These are phyloP conservation scores for Leptographium wingfieldii DNA, from an alignment of 2,329 filamentous ascomycete genomes.

Conservation along the genomic window DNA sequence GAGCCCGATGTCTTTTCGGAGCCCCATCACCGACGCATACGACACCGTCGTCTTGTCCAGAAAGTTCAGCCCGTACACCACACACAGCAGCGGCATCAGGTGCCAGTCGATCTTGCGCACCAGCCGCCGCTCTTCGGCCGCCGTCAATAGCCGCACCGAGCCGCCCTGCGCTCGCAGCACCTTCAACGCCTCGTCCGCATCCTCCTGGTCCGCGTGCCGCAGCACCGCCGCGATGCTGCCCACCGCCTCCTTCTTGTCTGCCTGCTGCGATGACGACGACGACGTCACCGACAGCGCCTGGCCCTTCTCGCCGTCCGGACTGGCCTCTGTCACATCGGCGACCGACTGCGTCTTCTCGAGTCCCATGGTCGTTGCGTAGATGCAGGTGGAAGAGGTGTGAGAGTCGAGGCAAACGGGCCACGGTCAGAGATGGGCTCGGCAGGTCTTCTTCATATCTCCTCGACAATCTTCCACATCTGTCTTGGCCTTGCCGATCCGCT, in stretches of 20 bases:
- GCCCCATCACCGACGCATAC: conserved; percentile 41
- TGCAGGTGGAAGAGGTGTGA: too few species aligned
- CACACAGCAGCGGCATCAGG: conserved; percentile 39
- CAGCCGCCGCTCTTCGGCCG: conserved; percentile 26
- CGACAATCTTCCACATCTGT: neutral
- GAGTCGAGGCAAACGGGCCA: neutral
- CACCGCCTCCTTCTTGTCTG: neutral
- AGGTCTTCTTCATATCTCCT: too few species aligned
- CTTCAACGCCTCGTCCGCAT: conserved; percentile 30
- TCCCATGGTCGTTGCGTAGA: neutral
- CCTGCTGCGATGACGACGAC: neutral
- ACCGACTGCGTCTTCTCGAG: neutral
- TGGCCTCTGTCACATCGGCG: neutral
- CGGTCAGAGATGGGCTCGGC: too few species aligned
- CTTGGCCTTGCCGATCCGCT: neutral
- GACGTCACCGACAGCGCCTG: neutral
- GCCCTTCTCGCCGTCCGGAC: neutral
- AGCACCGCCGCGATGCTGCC: conserved; percentile 3
- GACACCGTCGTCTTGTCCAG: conserved; percentile 32
- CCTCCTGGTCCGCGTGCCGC: conserved; percentile 24
- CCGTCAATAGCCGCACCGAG: conserved; percentile 23
- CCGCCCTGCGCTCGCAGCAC: conserved; percentile 23
- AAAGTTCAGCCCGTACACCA: conserved; percentile 46
- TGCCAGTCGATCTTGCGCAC: conserved; percentile 33
- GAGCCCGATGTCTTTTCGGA: conserved; percentile 32